A percentile compares a stretch with the other conserved stretches of the same genome.
Conservation (phyloP, 257 asterid species). For the Solanum pimpinellifolium region DNA sequence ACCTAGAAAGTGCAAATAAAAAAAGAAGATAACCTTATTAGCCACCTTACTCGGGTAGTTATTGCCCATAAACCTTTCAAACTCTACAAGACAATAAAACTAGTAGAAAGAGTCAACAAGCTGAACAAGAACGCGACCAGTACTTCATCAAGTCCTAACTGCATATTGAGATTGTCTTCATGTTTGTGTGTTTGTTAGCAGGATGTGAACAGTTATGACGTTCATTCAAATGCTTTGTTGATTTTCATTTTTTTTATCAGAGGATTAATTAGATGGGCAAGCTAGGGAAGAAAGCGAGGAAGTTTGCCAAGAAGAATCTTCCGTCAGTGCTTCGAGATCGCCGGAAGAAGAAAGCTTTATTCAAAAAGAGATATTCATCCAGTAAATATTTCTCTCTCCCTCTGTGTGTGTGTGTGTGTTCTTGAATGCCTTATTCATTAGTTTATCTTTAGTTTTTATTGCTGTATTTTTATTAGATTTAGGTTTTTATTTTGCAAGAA, state of each 20-base stretch:
- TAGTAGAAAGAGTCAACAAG: neutral
- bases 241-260: neutral
- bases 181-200: neutral
- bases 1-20: neutral
- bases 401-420: neutral
- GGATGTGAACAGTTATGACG: neutral
- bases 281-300: slow-evolving; percentile 89
- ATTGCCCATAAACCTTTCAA: neutral
- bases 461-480: neutral
- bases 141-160: neutral
- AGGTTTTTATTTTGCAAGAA: neutral
- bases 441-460: neutral
- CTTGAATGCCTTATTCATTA: neutral
- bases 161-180: neutral
- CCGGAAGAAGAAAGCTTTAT: slow-evolving; percentile 57
- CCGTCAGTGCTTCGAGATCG: slow-evolving; percentile 59
- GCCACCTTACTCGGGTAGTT: neutral
- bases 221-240: neutral
- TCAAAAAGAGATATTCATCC: slow-evolving; percentile 54
- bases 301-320: slow-evolving; percentile 90
- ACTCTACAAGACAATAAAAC: neutral
- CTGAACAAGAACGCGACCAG: neutral
- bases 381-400: slow-evolving; percentile 6
- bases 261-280: slow-evolving; percentile 43
- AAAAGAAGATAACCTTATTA: neutral